Evolutionary conservation across 345 rosid genomes (phyloP).

Genomic region (Kernera saxatilis): DNA sequence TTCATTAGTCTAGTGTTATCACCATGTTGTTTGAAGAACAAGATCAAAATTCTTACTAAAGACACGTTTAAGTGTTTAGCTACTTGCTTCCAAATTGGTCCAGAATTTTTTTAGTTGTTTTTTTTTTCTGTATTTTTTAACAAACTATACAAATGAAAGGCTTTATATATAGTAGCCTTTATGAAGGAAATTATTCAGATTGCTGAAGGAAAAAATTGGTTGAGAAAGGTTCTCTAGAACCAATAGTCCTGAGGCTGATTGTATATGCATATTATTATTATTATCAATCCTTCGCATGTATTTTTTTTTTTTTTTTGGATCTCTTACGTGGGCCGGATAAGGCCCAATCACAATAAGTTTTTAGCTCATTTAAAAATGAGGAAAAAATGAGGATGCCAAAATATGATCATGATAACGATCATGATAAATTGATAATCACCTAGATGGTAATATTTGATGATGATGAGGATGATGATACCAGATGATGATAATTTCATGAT

Average conservation of each 20-base stretch:
- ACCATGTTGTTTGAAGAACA: not conserved
- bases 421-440: too few species aligned
- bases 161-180: not conserved
- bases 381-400: too few species aligned
- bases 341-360: not conserved
- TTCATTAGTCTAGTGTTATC: not conserved
- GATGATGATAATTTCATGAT: too few species aligned
- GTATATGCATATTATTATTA: not conserved
- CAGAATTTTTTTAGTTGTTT: not conserved
- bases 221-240: not conserved
- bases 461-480: not conserved
- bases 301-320: not conserved
- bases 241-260: not conserved
- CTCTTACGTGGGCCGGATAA: not conserved
- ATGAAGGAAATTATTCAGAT: not conserved
- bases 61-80: not conserved
- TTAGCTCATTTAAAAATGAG: too few species aligned
- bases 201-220: not conserved
- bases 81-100: not conserved
- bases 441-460: not conserved
- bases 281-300: not conserved
- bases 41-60: not conserved
- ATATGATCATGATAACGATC: too few species aligned
- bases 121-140: not conserved
- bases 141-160: not conserved